Evolutionary conservation across 2,329 filamentous ascomycete genomes (phyloP), one percentile per base, ranked within the genome.

Genomic region (Diaporthe destruens): DNA sequence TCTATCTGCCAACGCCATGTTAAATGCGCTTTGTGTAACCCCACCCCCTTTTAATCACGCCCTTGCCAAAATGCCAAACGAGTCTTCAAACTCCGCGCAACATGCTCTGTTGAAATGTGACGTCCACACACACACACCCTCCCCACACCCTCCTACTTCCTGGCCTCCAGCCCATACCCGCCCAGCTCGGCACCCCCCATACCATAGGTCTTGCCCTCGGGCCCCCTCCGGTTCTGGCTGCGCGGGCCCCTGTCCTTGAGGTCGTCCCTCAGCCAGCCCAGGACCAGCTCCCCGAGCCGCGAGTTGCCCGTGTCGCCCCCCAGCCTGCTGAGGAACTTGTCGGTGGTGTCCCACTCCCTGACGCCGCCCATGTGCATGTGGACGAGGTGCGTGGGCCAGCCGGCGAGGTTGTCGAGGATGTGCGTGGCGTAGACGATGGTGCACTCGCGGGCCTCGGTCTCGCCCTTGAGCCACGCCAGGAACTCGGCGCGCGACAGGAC

Each of bases 351-450:
- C 91, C 92, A 97, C 82, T 97, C 93, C 86, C 94, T 95, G 75
- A 98, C 92, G 75, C 88, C 90, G 36, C 96, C 96, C 59, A 98
- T 82, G 80, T 95, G 92, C 96, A 99, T 98, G 81, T 98, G 96
- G 65, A 97, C 95, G 49, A 99, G 86, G 83, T 99, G 95, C 0
- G 94, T 97, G 8, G 96, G 96, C 96, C 96, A 99, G 25, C 92
- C 91, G 0, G 95, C 95, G 66, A 99, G 85, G 81, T 98, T 98
- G 80, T 99, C 96, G 77, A 99, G 84, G 75, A 99, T 98, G 82
- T 99, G 96, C 18, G 96, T 99, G 9, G 96, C 96, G 81, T 99
- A 99, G 39, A 99, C 95, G 77, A 99, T 94, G 6, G 96, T 98
- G 80, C 95, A 98, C 51, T 90, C 87, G 69, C 96, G 87, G 9